phyloP scores from a whole-genome alignment of 768 basidiomycete species.

The Suillus tomentosus region DNA sequence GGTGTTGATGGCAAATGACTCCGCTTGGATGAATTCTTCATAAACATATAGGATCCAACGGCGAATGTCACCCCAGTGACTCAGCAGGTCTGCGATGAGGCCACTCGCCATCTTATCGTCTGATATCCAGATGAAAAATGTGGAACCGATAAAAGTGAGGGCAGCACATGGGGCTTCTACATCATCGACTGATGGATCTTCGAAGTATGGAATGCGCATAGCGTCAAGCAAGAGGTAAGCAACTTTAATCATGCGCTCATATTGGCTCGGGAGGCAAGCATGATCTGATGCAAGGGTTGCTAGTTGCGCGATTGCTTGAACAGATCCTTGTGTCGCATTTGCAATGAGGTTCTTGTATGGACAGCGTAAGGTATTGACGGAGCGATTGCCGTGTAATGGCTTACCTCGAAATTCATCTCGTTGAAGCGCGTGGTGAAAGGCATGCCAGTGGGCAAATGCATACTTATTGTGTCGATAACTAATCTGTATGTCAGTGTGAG shows the following conservation, averaged over 20 bases:
- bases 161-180: slow-evolving; percentile 20
- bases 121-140: slow-evolving; percentile 27
- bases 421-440: not conserved
- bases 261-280: slow-evolving; percentile 24
- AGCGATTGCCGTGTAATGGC: slow-evolving; percentile 5
- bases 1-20: slow-evolving; percentile 10
- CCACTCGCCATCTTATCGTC: slow-evolving; percentile 15
- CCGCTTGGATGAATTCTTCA: slow-evolving; percentile 15
- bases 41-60: slow-evolving; percentile 30
- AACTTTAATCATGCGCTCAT: slow-evolving; percentile 22
- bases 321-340: slow-evolving; percentile 16
- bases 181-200: slow-evolving; percentile 11
- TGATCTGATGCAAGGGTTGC: slow-evolving; percentile 16
- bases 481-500: not conserved
- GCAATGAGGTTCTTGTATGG: slow-evolving; percentile 20
- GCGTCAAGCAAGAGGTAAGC: slow-evolving; percentile 25
- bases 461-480: not conserved
- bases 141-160: slow-evolving; percentile 25
- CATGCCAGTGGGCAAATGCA: slow-evolving; percentile 2
- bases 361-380: not conserved
- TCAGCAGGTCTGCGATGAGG: slow-evolving; percentile 20
- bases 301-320: slow-evolving; percentile 19
- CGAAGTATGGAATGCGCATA: slow-evolving; percentile 20
- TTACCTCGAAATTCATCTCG: slow-evolving; percentile 24
- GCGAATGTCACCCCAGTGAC: slow-evolving; percentile 29